Conservation (phyloP, 176 grass and related monocot species). For the Hordeum vulgare region MorexV3_pseudomolecules_assembly NC_058522.1:328400253-328400752, state of each 20-base stretch:
- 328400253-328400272: background rate
- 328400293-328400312: background rate
- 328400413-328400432: background rate
- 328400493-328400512: background rate
- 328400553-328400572: background rate
- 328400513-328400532: background rate
- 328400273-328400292: background rate
- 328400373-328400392: background rate
- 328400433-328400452: background rate
- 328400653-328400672: conserved; percentile 1
- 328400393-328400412: background rate
- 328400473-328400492: background rate
- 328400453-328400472: background rate
- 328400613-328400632: background rate
- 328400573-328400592: background rate
- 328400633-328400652: background rate
- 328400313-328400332: background rate
- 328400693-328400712: conserved; percentile 34
- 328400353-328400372: background rate
- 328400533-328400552: background rate
- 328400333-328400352: background rate
- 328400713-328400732: conserved; percentile 36
- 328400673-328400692: background rate
- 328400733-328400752: conserved; percentile 29
- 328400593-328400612: background rate